Percentiles rank a stretch among this genome's conserved stretches.
These are phyloP conservation scores for Didymosphaeria variabile DNA, from an alignment of 2,329 filamentous ascomycete species.

Conservation along the genomic window DNA sequence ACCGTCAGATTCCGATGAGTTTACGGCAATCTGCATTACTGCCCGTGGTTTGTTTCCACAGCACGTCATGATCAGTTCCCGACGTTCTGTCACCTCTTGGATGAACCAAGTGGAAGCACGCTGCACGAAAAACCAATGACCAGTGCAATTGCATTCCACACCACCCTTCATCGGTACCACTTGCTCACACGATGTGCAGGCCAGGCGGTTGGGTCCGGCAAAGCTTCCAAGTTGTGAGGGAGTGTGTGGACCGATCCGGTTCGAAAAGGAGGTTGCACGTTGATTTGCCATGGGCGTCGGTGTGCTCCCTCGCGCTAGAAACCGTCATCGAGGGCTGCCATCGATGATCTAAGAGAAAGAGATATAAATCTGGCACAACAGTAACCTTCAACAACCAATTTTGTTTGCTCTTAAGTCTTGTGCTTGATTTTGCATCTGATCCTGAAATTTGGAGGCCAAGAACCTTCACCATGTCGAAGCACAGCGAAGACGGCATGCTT, in stretches of 20 bases:
- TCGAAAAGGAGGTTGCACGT: conserved; percentile 8
- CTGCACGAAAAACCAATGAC: background rate
- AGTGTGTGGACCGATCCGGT: background rate
- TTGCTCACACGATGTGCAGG: background rate
- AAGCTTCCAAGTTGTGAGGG: background rate
- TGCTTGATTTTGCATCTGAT: background rate
- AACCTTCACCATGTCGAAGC: conserved; percentile 1
- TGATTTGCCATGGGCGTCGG: background rate
- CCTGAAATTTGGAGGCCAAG: background rate
- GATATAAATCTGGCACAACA: conserved; percentile 2
- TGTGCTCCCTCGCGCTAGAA: background rate
- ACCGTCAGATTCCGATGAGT: background rate
- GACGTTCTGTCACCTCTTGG: background rate
- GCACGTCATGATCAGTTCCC: background rate
- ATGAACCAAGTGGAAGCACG: background rate
- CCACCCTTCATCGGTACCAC: background rate
- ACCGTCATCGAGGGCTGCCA: background rate
- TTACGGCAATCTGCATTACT: background rate
- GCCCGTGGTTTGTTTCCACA: background rate
- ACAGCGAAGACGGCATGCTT: conserved; percentile 6
- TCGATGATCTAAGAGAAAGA: conserved; percentile 1
- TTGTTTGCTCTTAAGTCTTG: background rate
- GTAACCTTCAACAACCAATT: background rate
- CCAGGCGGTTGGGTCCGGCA: background rate
- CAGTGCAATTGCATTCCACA: background rate